These are phyloP conservation scores for Nemania sp. DNA, from an alignment of 2,329 filamentous ascomycete genomes.

Conservation along the genomic window DNA sequence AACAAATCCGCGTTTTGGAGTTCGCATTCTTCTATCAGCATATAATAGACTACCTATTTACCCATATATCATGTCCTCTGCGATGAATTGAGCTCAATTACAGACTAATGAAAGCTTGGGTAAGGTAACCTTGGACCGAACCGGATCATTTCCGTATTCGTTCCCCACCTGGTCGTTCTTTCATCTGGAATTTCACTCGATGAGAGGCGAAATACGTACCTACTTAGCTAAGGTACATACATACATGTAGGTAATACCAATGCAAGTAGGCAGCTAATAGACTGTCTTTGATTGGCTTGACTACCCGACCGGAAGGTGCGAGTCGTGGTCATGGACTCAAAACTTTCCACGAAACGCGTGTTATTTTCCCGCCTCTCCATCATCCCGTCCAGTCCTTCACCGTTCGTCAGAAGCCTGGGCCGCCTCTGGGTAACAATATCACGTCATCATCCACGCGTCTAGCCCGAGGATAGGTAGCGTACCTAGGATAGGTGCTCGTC, in stretches of 20 bases:
- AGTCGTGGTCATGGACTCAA: background rate
- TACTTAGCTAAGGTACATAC: too few relatives aligned
- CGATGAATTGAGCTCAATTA: background rate
- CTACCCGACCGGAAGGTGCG: background rate
- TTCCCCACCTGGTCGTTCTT: slow-evolving; percentile 20
- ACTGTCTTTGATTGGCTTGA: background rate
- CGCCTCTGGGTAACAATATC: slow-evolving; percentile 25
- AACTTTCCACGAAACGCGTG: slow-evolving; percentile 1
- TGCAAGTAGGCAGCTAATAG: background rate
- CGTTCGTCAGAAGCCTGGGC: background rate
- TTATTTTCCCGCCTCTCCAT: background rate
- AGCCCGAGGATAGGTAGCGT: slow-evolving; percentile 2
- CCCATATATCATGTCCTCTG: too few relatives aligned
- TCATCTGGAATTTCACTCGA: too few relatives aligned
- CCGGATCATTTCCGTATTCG: too few relatives aligned
- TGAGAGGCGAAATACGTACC: too few relatives aligned
- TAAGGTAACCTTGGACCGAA: too few relatives aligned
- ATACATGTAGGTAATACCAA: background rate
- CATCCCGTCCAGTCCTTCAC: background rate
- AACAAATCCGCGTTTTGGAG: background rate
- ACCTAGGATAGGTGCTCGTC: too few relatives aligned
- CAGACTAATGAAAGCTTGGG: too few relatives aligned
- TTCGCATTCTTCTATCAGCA: background rate
- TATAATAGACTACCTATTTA: background rate
- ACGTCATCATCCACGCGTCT: slow-evolving; percentile 18